These are phyloP conservation scores for Xylaria sp. DNA, from an alignment of 2,329 filamentous ascomycete genomes.

Conservation along the genomic window DNA sequence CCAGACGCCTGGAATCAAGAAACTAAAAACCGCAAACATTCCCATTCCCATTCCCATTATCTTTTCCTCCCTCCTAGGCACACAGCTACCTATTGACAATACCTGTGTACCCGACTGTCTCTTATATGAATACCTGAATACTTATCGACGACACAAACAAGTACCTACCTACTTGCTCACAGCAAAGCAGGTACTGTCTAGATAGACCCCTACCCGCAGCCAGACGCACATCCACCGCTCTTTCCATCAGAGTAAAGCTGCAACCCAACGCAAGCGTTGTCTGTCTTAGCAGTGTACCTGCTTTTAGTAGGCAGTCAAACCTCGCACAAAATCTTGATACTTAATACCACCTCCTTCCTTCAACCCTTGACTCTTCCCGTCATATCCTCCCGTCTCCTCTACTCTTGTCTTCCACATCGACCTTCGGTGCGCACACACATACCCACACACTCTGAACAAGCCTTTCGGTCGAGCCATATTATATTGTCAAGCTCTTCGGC, in stretches of 20 bases:
- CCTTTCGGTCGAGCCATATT: constrained; percentile 13
- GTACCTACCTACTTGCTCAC: background rate
- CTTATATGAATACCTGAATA: no score
- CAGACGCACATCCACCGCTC: constrained; percentile 43
- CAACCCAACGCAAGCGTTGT: constrained; percentile 30
- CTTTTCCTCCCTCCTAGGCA: background rate
- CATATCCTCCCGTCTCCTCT: constrained; percentile 13
- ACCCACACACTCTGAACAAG: constrained; percentile 9
- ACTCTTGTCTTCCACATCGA: constrained; percentile 10
- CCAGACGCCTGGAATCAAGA: background rate
- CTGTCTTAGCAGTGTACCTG: constrained; percentile 21
- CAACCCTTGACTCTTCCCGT: constrained; percentile 13
- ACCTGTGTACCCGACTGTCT: background rate
- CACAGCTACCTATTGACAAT: background rate
- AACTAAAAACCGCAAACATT: constrained; percentile 15
- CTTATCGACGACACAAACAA: background rate
- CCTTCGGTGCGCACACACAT: constrained; percentile 17
- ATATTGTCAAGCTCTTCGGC: constrained; percentile 26
- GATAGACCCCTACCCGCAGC: constrained; percentile 14
- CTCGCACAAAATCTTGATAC: constrained; percentile 35
- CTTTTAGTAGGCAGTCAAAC: constrained; percentile 20
- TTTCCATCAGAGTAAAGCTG: constrained; percentile 42
- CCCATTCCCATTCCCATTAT: constrained; percentile 3
- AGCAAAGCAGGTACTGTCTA: constrained; percentile 12
- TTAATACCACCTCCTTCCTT: constrained; percentile 38